These are phyloP conservation scores for Thelonectria discophora DNA, from an alignment of 2,329 filamentous ascomycete species.

Conservation along the genomic window DNA sequence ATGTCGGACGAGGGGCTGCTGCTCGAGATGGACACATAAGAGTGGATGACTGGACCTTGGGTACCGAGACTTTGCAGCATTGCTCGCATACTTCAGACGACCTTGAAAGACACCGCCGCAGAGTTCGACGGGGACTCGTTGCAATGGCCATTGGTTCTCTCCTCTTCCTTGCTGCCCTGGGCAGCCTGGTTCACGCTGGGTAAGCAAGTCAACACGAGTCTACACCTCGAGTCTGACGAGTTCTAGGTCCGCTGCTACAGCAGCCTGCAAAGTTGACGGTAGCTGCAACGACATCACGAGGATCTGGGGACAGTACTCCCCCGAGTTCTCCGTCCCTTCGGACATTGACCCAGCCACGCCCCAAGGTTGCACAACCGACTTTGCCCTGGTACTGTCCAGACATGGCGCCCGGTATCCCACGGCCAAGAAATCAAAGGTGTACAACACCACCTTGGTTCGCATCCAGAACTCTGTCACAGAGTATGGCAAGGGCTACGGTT, in stretches of 20 bases:
- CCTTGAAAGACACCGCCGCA: neutral
- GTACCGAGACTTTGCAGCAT: neutral
- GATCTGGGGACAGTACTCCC: constrained; percentile 88
- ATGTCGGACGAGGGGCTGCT: constrained; percentile 1
- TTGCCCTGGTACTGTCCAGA: constrained; percentile 82
- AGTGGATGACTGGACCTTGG: neutral
- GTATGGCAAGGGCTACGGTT: constrained; percentile 72
- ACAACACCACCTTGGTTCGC: constrained; percentile 69
- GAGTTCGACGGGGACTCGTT: constrained; percentile 6
- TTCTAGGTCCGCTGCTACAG: constrained; percentile 19
- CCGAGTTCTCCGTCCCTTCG: constrained; percentile 80
- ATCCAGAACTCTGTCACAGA: constrained; percentile 67
- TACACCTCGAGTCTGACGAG: constrained; percentile 1
- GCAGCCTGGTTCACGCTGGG: neutral
- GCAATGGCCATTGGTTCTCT: constrained; percentile 11
- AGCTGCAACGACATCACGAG: constrained; percentile 67
- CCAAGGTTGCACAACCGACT: constrained; percentile 75
- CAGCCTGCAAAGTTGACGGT: constrained; percentile 40
- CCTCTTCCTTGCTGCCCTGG: constrained; percentile 4
- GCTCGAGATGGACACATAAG: constrained; percentile 3
- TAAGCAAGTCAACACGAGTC: neutral
- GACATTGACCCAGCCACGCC: constrained; percentile 69
- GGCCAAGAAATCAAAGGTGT: constrained; percentile 68
- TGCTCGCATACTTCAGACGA: neutral
- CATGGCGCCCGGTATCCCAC: constrained; percentile 89